Evolutionary conservation across 164 flowering plant genomes (phyloP).

Genomic region (Vitis rotundifolia): DNA sequence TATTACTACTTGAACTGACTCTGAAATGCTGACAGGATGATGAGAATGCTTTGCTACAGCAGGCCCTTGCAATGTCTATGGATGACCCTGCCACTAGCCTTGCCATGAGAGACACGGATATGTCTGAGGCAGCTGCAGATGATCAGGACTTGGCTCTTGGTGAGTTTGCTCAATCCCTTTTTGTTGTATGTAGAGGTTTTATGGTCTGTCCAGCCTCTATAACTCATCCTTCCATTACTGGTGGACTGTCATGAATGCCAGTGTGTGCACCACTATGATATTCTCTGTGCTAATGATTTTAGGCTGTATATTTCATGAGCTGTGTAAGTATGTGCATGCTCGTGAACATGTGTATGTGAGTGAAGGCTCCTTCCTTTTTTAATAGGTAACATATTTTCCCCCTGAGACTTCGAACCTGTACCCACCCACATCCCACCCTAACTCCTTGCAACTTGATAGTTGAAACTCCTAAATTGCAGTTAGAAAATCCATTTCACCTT

Average conservation of each 20-base stretch:
- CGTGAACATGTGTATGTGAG: too few species aligned
- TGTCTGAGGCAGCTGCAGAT: slow-evolving; percentile 75
- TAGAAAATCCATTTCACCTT: too few species aligned
- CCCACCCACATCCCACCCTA: too few species aligned
- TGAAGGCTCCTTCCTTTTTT: too few species aligned
- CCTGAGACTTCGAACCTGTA: too few species aligned
- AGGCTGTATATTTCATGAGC: too few species aligned
- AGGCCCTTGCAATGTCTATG: slow-evolving; percentile 94
- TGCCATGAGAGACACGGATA: slow-evolving; percentile 54
- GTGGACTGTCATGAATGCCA: background rate
- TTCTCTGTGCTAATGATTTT: too few species aligned
- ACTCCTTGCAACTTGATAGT: too few species aligned
- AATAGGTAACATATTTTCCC: too few species aligned
- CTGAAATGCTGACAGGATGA: slow-evolving; percentile 54
- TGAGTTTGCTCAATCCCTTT: slow-evolving; percentile 26
- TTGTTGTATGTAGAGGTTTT: background rate
- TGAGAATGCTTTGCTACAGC: slow-evolving; percentile 78
- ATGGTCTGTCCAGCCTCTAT: background rate
- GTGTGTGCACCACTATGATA: background rate
- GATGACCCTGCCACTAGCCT: slow-evolving; percentile 54
- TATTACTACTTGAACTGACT: slow-evolving; percentile 1
- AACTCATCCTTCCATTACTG: background rate
- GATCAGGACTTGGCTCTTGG: slow-evolving; percentile 88
- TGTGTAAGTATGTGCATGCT: too few species aligned
- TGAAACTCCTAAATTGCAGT: too few species aligned